phyloP scores from a whole-genome alignment of 148 eudicot species.

The Suaeda aralocaspica region DNA sequence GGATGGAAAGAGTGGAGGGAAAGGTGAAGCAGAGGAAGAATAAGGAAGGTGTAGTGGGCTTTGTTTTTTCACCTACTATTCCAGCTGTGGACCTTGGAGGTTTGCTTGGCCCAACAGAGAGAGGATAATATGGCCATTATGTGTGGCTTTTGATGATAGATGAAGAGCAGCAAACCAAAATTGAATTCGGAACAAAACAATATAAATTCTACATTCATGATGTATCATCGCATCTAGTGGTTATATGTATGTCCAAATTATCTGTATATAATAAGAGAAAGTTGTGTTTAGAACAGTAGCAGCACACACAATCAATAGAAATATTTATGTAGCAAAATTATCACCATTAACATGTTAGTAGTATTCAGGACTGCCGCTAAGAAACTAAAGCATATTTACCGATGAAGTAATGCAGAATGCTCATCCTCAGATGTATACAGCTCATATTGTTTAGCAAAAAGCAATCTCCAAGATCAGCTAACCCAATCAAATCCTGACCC shows the following conservation, averaged over 20 bases:
- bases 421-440: slow-evolving; percentile 84
- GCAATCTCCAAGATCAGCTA: slow-evolving; percentile 70
- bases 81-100: not conserved
- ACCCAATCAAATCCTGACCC: slow-evolving; percentile 82
- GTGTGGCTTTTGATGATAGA: not conserved
- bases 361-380: not conserved
- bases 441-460: slow-evolving; percentile 83
- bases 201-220: too few relatives aligned
- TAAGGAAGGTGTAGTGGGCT: not conserved
- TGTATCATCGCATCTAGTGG: not conserved
- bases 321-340: too few relatives aligned
- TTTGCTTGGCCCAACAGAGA: not conserved
- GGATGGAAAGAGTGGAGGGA: not conserved
- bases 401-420: slow-evolving; percentile 89
- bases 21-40: not conserved
- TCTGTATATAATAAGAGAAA: not conserved
- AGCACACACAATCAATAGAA: not conserved
- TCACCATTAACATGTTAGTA: not conserved
- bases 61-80: not conserved
- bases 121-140: not conserved
- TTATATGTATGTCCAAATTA: too few relatives aligned
- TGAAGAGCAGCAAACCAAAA: not conserved
- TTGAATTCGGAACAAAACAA: too few relatives aligned
- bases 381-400: slow-evolving; percentile 40
- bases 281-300: not conserved